Conservation (phyloP, 2,329 filamentous ascomycete species). For the Tolypocladium tropicale region DNA sequence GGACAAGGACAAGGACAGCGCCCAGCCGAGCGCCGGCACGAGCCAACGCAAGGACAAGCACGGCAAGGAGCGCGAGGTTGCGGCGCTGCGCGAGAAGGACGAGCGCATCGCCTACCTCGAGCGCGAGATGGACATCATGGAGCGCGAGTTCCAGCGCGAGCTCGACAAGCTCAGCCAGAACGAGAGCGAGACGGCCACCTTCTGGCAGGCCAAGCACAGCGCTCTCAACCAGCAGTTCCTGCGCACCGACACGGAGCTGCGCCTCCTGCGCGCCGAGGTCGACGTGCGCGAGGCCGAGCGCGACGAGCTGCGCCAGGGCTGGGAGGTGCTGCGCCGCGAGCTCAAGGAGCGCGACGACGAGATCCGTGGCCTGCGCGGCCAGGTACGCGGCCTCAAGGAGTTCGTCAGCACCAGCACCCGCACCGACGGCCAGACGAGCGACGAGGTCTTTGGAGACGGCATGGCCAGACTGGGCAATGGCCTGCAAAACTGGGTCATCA, state of each 20-base stretch:
- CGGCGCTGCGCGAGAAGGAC: constrained; percentile 35
- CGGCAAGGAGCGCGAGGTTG: constrained; percentile 7
- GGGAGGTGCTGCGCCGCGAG: constrained; percentile 35
- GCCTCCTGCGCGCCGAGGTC: constrained; percentile 38
- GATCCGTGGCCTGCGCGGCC: constrained; percentile 41
- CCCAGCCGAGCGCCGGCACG: constrained; percentile 4
- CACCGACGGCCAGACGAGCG: constrained; percentile 49
- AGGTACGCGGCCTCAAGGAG: constrained; percentile 59
- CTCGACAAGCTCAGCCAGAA: constrained; percentile 41
- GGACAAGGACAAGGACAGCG: constrained; percentile 4
- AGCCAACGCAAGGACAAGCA: constrained; percentile 10
- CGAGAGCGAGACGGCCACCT: constrained; percentile 44
- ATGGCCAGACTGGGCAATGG: constrained; percentile 55
- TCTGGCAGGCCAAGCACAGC: constrained; percentile 48
- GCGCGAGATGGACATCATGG: constrained; percentile 40
- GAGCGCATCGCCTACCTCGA: constrained; percentile 41
- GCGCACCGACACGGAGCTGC: constrained; percentile 41
- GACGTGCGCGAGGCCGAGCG: constrained; percentile 35
- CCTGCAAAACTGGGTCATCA: constrained; percentile 65
- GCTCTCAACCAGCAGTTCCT: constrained; percentile 41
- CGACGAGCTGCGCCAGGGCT: constrained; percentile 38
- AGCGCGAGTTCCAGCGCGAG: constrained; percentile 41
- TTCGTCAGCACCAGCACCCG: constrained; percentile 60
- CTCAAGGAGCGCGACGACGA: constrained; percentile 44
- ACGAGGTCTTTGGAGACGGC: constrained; percentile 54